A percentile compares a stretch with the other conserved stretches of the same genome.
These are phyloP conservation scores for Aspergillus tanneri DNA, from an alignment of 2,329 filamentous ascomycete genomes.

Conservation along the genomic window DNA sequence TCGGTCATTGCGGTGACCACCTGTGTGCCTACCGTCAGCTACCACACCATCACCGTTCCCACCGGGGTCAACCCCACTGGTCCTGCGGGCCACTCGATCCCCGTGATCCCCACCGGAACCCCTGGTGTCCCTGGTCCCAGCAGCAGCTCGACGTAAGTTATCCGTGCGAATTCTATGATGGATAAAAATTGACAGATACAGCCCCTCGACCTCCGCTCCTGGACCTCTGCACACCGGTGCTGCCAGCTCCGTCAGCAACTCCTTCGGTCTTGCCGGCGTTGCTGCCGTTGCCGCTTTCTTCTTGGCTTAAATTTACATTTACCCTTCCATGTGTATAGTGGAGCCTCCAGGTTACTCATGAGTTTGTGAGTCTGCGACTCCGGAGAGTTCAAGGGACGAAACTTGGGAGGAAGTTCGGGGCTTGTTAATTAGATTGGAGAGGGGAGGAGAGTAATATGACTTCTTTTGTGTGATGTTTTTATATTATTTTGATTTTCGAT, in stretches of 20 bases:
- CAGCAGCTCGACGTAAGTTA: constrained; percentile 21
- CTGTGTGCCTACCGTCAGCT: constrained; percentile 34
- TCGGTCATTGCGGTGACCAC: constrained; percentile 33
- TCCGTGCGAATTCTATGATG: too few relatives aligned
- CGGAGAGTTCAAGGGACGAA: constrained; percentile 8
- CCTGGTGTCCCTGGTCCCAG: constrained; percentile 6
- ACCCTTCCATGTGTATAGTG: constrained; percentile 29
- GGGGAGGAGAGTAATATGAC: constrained; percentile 25
- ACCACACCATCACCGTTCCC: constrained; percentile 29
- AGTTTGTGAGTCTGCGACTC: constrained; percentile 7
- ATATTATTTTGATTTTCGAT: constrained; percentile 12
- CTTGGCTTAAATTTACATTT: constrained; percentile 34
- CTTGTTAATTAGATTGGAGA: constrained; percentile 23
- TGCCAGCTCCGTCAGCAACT: constrained; percentile 29
- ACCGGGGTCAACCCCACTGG: constrained; percentile 22
- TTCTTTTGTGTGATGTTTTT: constrained; percentile 10
- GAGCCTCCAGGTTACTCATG: constrained; percentile 26
- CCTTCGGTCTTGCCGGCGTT: constrained; percentile 32
- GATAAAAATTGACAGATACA: constrained; percentile 4
- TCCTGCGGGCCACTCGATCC: constrained; percentile 16
- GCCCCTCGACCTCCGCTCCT: constrained; percentile 19
- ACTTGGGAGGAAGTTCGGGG: constrained; percentile 12
- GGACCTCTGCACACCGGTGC: constrained; percentile 30
- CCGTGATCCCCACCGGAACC: constrained; percentile 14
- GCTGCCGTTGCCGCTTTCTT: constrained; percentile 34